A percentile compares a stretch with the other conserved stretches of the same genome.
These are phyloP conservation scores for Syzygium aqueum DNA, from an alignment of 345 rosid species.

Conservation along the genomic window DNA sequence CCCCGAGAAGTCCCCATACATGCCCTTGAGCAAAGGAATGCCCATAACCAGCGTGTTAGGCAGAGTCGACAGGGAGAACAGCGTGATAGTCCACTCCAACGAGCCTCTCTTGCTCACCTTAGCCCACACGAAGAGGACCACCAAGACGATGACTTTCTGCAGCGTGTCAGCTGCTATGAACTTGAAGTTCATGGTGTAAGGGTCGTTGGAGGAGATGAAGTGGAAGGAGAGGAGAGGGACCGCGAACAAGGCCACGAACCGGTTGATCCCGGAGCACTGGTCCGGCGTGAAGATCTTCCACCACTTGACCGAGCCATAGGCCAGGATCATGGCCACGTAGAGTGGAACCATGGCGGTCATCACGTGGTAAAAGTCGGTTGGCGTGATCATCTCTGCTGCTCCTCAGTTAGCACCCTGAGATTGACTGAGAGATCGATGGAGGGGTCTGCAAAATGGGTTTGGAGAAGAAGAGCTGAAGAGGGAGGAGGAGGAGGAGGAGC, in stretches of 20 bases:
- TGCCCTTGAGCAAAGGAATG: constrained; percentile 62
- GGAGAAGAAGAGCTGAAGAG: not conserved
- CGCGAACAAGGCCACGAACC: constrained; percentile 95
- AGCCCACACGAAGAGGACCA: constrained; percentile 35
- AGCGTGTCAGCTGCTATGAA: constrained; percentile 72
- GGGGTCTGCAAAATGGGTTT: not conserved
- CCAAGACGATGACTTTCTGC: constrained; percentile 50
- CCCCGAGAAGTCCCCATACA: constrained; percentile 63
- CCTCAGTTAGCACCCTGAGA: not conserved
- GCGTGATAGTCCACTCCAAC: constrained; percentile 68
- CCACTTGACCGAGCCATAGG: constrained; percentile 97
- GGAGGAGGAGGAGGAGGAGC: not conserved
- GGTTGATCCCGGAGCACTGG: constrained; percentile 97
- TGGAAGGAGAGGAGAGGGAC: constrained; percentile 98
- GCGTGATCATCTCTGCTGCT: constrained; percentile 47
- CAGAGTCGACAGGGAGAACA: constrained; percentile 59
- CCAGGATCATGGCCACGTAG: constrained; percentile 94
- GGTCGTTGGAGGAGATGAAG: constrained; percentile 57
- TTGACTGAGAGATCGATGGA: not conserved
- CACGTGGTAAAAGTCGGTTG: constrained; percentile 80
- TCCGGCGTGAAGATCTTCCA: constrained; percentile 97
- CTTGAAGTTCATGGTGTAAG: constrained; percentile 56
- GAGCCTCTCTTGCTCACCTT: constrained; percentile 37
- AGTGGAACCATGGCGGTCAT: constrained; percentile 99
- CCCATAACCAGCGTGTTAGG: constrained; percentile 86